phyloP scores from a whole-genome alignment of 2,329 filamentous ascomycete species.

The Colletotrichum sp. region DNA sequence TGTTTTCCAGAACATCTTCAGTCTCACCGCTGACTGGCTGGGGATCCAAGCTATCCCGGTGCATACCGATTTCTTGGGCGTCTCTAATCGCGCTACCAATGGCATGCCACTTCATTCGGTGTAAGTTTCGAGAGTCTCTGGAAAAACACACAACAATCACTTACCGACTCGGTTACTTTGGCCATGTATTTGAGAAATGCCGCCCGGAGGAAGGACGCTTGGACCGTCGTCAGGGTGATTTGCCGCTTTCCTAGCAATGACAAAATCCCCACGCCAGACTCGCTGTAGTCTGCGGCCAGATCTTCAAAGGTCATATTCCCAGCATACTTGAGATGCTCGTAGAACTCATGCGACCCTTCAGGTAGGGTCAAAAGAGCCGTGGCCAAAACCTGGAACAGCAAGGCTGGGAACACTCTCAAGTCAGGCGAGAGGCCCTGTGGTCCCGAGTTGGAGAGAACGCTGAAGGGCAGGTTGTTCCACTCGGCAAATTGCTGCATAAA shows the following conservation, averaged over 20 bases:
- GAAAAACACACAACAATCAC: slow-evolving; percentile 22
- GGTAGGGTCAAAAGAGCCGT: slow-evolving; percentile 59
- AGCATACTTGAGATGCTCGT: slow-evolving; percentile 63
- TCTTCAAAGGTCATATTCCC: slow-evolving; percentile 66
- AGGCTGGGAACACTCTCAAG: slow-evolving; percentile 61
- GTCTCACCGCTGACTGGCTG: slow-evolving; percentile 49
- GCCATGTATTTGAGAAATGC: slow-evolving; percentile 64
- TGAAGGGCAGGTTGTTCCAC: slow-evolving; percentile 62
- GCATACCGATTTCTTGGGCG: slow-evolving; percentile 67
- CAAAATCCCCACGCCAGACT: slow-evolving; percentile 59
- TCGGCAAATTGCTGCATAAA: slow-evolving; percentile 56
- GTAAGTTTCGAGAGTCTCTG: neutral
- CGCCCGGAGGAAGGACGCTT: slow-evolving; percentile 62
- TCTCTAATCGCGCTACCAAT: slow-evolving; percentile 63
- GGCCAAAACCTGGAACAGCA: slow-evolving; percentile 65
- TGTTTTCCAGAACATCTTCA: slow-evolving; percentile 57
- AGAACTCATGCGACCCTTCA: slow-evolving; percentile 49
- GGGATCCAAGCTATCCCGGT: slow-evolving; percentile 58
- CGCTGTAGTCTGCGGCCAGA: slow-evolving; percentile 65
- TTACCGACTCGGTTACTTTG: slow-evolving; percentile 61
- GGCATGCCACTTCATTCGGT: slow-evolving; percentile 52
- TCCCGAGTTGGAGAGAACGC: slow-evolving; percentile 51
- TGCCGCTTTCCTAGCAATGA: slow-evolving; percentile 61
- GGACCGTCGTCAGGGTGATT: slow-evolving; percentile 60
- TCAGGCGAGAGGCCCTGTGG: slow-evolving; percentile 56